These are phyloP conservation scores for Zygosaccharomyces pseudorouxii DNA, from an alignment of 805 yeast genomes.

Conservation along the genomic window DNA sequence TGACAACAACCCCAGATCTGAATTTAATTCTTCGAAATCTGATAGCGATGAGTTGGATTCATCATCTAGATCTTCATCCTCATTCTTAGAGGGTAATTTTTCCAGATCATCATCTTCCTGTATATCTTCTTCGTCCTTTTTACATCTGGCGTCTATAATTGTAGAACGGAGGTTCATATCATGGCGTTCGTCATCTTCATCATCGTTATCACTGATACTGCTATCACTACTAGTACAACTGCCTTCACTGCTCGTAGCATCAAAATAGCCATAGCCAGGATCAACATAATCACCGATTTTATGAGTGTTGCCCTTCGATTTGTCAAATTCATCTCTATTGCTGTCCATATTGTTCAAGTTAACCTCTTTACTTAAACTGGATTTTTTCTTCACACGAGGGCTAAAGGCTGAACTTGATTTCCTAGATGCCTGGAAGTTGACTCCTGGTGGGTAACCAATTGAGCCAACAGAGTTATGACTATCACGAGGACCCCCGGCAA, in stretches of 20 bases:
- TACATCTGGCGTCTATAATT: conserved; percentile 16
- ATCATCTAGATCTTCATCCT: conserved; percentile 8
- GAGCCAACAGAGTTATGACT: conserved; percentile 27
- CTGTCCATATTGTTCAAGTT: conserved; percentile 7
- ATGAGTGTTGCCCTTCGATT: not conserved
- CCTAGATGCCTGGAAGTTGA: conserved; percentile 10
- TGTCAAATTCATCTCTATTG: not conserved
- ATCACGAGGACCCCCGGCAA: conserved; percentile 27
- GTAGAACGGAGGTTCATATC: not conserved
- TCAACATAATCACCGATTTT: not conserved
- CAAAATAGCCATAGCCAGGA: not conserved
- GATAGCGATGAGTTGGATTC: conserved; percentile 24
- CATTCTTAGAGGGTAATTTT: conserved; percentile 10
- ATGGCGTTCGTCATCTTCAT: conserved; percentile 2
- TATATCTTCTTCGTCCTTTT: conserved; percentile 12
- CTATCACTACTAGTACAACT: conserved; percentile 10
- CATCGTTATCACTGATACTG: conserved; percentile 6
- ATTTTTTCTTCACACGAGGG: conserved; percentile 18
- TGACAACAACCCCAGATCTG: conserved; percentile 30
- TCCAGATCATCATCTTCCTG: conserved; percentile 10
- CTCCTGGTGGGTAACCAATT: conserved; percentile 14
- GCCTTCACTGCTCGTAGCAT: not conserved
- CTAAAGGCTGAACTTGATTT: conserved; percentile 10
- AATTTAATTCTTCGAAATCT: conserved; percentile 23
- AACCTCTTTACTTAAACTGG: conserved; percentile 27